Conservation (phyloP, 2,329 filamentous ascomycete genomes). For the Trichoderma semiorbis region DNA sequence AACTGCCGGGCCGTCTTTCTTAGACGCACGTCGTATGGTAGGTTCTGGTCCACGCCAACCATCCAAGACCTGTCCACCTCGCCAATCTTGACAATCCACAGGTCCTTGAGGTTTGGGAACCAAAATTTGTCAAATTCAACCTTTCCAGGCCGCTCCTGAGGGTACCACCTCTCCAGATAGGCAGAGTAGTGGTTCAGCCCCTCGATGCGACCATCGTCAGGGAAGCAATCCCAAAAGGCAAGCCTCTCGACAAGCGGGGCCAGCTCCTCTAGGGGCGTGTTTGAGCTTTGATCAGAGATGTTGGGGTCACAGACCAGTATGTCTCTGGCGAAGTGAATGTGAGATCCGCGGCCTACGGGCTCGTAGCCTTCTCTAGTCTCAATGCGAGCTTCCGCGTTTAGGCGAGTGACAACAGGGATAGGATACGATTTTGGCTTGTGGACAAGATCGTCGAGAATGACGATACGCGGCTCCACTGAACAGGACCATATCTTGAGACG, state of each 20-base stretch:
- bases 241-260: conserved; percentile 34
- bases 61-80: conserved; percentile 37
- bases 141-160: conserved; percentile 30
- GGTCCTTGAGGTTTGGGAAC: conserved; percentile 38
- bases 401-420: conserved; percentile 35
- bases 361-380: conserved; percentile 37
- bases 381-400: conserved; percentile 35
- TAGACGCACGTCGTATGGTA: conserved; percentile 30
- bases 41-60: conserved; percentile 31
- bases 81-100: conserved; percentile 40
- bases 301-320: conserved; percentile 38
- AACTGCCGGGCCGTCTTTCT: conserved; percentile 36
- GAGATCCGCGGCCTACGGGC: conserved; percentile 34
- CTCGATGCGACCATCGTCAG: conserved; percentile 36
- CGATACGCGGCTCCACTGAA: conserved; percentile 36
- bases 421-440: conserved; percentile 31
- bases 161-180: conserved; percentile 35
- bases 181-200: conserved; percentile 33
- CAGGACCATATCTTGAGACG: conserved; percentile 38
- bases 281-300: conserved; percentile 33
- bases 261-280: conserved; percentile 33
- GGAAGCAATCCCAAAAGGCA: conserved; percentile 40
- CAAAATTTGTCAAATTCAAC: conserved; percentile 38
- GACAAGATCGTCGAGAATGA: conserved; percentile 35
- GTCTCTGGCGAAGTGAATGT: conserved; percentile 36